Conservation (phyloP, 2,329 filamentous ascomycete genomes). For the Alternaria solani region DNA sequence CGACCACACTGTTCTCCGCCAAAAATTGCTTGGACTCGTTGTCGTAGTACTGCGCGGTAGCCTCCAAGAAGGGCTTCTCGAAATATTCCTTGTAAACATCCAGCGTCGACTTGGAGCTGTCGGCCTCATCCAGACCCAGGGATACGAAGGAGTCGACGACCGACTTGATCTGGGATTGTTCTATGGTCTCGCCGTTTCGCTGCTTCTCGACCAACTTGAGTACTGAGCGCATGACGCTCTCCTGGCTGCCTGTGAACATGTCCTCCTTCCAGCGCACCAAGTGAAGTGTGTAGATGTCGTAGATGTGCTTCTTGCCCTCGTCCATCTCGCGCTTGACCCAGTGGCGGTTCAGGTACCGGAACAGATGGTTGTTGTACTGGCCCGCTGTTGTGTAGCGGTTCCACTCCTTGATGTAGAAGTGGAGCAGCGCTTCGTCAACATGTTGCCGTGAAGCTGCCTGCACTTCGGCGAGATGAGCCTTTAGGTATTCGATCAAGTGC, state of each 20-base stretch:
- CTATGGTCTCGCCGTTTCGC: constrained; percentile 95
- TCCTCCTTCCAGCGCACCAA: constrained; percentile 94
- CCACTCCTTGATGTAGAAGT: constrained; percentile 98
- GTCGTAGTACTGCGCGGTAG: constrained; percentile 86
- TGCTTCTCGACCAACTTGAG: constrained; percentile 96
- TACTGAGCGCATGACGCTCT: constrained; percentile 93
- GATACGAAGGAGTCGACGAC: constrained; percentile 96
- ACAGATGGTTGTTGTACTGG: constrained; percentile 97
- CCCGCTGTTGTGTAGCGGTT: constrained; percentile 92
- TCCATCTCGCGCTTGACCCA: constrained; percentile 99
- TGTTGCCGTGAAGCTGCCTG: constrained; percentile 78
- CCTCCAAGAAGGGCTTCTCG: constrained; percentile 87
- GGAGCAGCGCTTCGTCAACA: constrained; percentile 86
- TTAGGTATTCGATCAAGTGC: constrained; percentile 86
- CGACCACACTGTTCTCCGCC: constrained; percentile 94
- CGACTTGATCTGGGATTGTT: constrained; percentile 94
- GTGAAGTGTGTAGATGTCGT: constrained; percentile 97
- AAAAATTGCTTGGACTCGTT: constrained; percentile 94
- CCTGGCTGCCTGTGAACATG: constrained; percentile 83
- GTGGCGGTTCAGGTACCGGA: constrained; percentile 94
- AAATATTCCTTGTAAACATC: constrained; percentile 95
- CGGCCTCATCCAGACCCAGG: constrained; percentile 89
- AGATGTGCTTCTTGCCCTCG: constrained; percentile 97
- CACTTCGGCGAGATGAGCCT: constrained; percentile 75
- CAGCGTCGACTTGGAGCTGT: constrained; percentile 90